Evolutionary conservation across 257 asterid genomes (phyloP).

Genomic region (Rhazya stricta): DNA sequence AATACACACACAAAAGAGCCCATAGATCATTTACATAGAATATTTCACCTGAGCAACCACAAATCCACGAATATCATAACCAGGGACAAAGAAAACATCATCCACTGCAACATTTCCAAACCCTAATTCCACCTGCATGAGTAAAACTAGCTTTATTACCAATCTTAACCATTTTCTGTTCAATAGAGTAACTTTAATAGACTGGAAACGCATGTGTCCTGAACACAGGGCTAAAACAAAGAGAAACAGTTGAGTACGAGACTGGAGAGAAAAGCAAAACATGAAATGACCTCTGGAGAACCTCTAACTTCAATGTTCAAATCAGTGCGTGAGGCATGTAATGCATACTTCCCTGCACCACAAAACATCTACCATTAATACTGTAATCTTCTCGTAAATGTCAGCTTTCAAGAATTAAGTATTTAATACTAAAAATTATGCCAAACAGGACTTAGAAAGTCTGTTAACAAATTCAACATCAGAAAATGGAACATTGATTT

Average conservation of each 20-base stretch:
- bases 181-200: neutral
- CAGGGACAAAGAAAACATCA: conserved; percentile 70
- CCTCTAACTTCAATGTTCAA: conserved; percentile 68
- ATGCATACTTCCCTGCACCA: conserved; percentile 64
- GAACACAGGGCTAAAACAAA: neutral
- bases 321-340: conserved; percentile 71
- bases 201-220: neutral
- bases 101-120: conserved; percentile 60
- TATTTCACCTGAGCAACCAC: conserved; percentile 86
- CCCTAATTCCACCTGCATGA: conserved; percentile 73
- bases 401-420: neutral
- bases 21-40: neutral
- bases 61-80: conserved; percentile 79
- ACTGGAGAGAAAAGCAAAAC: neutral
- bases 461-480: neutral
- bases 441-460: neutral
- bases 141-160: conserved; percentile 12
- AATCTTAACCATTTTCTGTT: neutral
- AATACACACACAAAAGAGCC: neutral
- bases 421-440: neutral
- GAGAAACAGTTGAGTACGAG: neutral
- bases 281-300: conserved; percentile 60
- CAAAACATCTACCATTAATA: conserved; percentile 10
- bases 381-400: neutral
- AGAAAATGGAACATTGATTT: neutral